A percentile compares a stretch with the other conserved stretches of the same genome.
Evolutionary conservation across 257 asterid genomes (phyloP).

Genomic region (Solanum chiquidenum): DNA sequence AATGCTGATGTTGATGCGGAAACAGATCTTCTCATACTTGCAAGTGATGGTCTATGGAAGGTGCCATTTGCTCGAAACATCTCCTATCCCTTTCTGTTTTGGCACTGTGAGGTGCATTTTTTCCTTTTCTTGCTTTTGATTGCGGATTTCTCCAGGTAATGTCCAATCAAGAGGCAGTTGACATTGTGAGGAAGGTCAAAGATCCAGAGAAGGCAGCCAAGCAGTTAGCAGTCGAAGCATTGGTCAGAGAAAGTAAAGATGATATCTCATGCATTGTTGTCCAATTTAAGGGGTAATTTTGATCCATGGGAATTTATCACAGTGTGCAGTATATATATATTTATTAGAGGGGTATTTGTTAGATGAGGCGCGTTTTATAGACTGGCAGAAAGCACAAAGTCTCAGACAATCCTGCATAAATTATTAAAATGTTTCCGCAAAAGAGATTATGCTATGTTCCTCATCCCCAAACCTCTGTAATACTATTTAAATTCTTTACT

Average conservation of each 20-base stretch:
- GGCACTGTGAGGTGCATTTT: background rate
- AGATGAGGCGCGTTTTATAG: conserved; percentile 4
- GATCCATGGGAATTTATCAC: background rate
- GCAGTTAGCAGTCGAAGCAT: conserved; percentile 57
- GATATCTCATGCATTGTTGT: conserved; percentile 88
- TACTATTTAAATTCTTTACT: conserved; percentile 5
- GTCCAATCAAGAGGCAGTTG: conserved; percentile 92
- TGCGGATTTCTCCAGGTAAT: conserved; percentile 40
- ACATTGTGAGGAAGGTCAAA: conserved; percentile 54
- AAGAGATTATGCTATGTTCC: conserved; percentile 6
- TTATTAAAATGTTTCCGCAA: background rate
- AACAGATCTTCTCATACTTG: conserved; percentile 71
- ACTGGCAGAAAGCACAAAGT: conserved; percentile 5
- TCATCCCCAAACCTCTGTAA: conserved; percentile 9
- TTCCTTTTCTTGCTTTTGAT: background rate
- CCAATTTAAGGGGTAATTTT: conserved; percentile 38
- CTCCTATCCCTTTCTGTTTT: background rate
- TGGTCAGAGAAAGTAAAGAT: conserved; percentile 79
- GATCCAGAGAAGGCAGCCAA: conserved; percentile 91
- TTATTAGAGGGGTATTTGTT: conserved; percentile 11
- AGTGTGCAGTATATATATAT: conserved; percentile 19
- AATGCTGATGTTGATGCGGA: conserved; percentile 44
- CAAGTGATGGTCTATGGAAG: conserved; percentile 97
- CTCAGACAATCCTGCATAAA: conserved; percentile 6
- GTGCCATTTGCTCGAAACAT: conserved; percentile 8